These are phyloP conservation scores for Chalciporus sp. DNA, from an alignment of 1,284 basidiomycete species.

Conservation along the genomic window DNA sequence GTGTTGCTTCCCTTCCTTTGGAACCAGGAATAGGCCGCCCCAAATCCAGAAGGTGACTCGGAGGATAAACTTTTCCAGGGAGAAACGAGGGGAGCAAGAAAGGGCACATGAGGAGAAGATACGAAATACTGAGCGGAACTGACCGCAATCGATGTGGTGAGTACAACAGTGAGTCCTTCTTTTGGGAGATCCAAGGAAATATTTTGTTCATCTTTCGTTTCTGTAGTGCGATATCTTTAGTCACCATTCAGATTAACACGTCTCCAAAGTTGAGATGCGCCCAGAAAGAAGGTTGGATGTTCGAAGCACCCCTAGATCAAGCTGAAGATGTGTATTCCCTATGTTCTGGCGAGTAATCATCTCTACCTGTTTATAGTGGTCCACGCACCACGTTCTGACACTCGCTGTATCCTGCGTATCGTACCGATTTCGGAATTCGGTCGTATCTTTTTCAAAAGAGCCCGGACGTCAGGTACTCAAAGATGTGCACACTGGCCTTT, in stretches of 20 bases:
- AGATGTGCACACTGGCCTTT: constrained; percentile 8
- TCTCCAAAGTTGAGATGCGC: constrained; percentile 61
- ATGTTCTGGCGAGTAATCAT: neutral
- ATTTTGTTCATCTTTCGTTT: constrained; percentile 3
- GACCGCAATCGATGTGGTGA: constrained; percentile 65
- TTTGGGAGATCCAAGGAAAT: constrained; percentile 6
- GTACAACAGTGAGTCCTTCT: constrained; percentile 61
- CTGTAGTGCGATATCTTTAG: constrained; percentile 42
- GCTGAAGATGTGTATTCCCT: constrained; percentile 79
- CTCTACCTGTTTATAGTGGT: constrained; percentile 45
- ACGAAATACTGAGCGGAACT: constrained; percentile 56
- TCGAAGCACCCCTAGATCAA: constrained; percentile 83
- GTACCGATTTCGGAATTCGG: constrained; percentile 16
- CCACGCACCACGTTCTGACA: constrained; percentile 20
- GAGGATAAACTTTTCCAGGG: constrained; percentile 90
- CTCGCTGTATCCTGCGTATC: constrained; percentile 1
- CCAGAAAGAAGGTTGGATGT: constrained; percentile 82
- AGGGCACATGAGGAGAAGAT: constrained; percentile 70
- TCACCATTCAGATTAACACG: constrained; percentile 7
- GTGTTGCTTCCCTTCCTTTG: too few relatives aligned
- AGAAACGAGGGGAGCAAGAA: constrained; percentile 74
- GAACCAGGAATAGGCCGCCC: constrained; percentile 51
- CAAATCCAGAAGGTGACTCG: constrained; percentile 86
- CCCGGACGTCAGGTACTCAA: constrained; percentile 8
- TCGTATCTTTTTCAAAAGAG: too few relatives aligned